phyloP scores from a whole-genome alignment of 2,329 filamentous ascomycete species.

The Cladophialophora carrionii region DNA sequence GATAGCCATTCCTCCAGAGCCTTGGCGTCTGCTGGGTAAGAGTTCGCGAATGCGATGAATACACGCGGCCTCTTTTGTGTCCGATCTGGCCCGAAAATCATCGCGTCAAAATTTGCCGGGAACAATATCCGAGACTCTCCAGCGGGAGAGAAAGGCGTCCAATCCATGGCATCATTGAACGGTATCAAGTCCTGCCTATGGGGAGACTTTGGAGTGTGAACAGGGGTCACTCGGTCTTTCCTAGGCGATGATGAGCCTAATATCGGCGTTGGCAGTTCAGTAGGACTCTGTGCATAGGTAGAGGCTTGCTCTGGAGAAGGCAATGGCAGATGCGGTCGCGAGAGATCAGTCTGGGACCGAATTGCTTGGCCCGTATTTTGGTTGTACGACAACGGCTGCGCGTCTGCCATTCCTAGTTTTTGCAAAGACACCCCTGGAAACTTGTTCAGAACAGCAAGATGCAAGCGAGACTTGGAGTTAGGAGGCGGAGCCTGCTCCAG shows the following conservation, averaged over 20 bases:
- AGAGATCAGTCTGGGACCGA: not conserved
- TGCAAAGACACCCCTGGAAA: constrained; percentile 1
- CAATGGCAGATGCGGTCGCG: not conserved
- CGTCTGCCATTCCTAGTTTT: not conserved
- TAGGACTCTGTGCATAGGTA: constrained; percentile 1
- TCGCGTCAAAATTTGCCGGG: constrained; percentile 12
- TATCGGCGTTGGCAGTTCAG: not conserved
- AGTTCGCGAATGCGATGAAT: constrained; percentile 29
- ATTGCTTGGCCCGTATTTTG: not conserved
- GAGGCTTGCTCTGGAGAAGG: not conserved
- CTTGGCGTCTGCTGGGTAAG: constrained; percentile 26
- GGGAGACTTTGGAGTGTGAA: not conserved
- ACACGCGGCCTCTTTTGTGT: constrained; percentile 16
- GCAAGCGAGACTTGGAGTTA: constrained; percentile 17
- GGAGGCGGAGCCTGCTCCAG: constrained; percentile 3
- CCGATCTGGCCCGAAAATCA: constrained; percentile 4
- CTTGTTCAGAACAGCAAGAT: constrained; percentile 26
- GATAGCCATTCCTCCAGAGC: constrained; percentile 24
- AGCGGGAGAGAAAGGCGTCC: not conserved
- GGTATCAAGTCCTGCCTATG: not conserved
- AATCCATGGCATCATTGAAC: not conserved
- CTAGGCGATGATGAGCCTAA: not conserved
- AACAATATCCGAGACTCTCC: not conserved
- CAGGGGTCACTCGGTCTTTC: not conserved
- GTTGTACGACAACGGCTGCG: not conserved